These are phyloP conservation scores for Paramecium caudatum DNA, from an alignment of 73 alveolate species.

Conservation along the genomic window DNA sequence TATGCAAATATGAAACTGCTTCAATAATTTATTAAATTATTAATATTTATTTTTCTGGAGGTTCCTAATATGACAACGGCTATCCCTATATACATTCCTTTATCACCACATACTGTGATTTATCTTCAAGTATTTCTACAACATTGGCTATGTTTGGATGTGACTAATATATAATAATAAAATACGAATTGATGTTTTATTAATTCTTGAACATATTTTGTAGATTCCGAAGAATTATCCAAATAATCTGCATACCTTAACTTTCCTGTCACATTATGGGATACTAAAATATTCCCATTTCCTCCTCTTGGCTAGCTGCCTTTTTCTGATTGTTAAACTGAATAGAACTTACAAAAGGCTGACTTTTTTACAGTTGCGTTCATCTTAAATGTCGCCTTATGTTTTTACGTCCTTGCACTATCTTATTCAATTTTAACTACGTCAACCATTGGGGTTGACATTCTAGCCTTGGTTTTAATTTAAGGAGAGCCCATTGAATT, in stretches of 20 bases:
- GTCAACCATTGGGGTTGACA: conserved; percentile 43
- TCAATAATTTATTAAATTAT: not conserved
- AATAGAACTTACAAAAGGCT: conserved; percentile 12
- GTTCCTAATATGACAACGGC: not conserved
- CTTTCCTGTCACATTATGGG: conserved; percentile 40
- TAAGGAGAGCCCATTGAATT: too few relatives aligned
- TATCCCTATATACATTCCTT: conserved; percentile 11
- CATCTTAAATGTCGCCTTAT: conserved; percentile 15
- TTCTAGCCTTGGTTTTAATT: conserved; percentile 10
- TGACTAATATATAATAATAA: not conserved
- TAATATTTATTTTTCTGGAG: not conserved
- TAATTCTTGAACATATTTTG: conserved; percentile 14
- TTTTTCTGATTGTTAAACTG: not conserved
- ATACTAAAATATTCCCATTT: not conserved
- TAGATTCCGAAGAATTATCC: not conserved
- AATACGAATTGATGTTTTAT: not conserved
- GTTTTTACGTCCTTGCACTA: not conserved
- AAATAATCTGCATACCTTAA: conserved; percentile 5
- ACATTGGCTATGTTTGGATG: conserved; percentile 34
- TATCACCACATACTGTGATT: not conserved
- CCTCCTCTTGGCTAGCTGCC: not conserved
- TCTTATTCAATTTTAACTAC: conserved; percentile 1
- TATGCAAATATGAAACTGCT: conserved; percentile 8
- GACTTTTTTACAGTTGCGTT: not conserved
- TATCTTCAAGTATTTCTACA: conserved; percentile 13